Evolutionary conservation across 1,284 basidiomycete species (phyloP), one percentile per base, ranked within the genome.

Genomic region (Cryptococcus sp.): DNA sequence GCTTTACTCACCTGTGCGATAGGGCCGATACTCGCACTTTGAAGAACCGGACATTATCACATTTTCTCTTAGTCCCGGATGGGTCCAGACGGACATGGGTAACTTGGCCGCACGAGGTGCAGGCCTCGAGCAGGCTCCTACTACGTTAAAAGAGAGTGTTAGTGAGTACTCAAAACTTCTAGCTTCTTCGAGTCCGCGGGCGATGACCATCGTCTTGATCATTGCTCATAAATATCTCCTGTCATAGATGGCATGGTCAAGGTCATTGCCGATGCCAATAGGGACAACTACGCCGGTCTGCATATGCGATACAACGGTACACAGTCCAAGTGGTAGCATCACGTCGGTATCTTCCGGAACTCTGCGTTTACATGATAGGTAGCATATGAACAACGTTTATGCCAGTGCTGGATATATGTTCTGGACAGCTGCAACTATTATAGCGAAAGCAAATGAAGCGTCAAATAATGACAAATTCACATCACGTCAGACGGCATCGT

Each of bases 31-130:
- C 38, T 50, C 55, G 11, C 63, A 68, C 45, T 68, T 62, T 45
- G 66, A 68, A 47, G 52, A 68, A 49, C 59, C 64, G 8, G 50
- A 61, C 15, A 54, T 64, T 0, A 50, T 68, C 41, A 56, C 65
- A 17, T 68, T 66, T 49, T 54, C 63, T 17, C 41, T 68, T 1
- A 55, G 52, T 39, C 66, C 66, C 4, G 66, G 66, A 37, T 68
- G 66, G 66, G 60, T 62, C 7, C 64, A 68, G 45, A 66, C 66
- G 10, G 66, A 68, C 25, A 68, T 68, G 66, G 66, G 66, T 16
- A 57, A 66, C 49, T 48, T 55, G 25, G 62, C 48, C 2, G 64
- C 64, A 8, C 46, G 29, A 25, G 38, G 29, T 15, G 52, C 57
- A 20, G 66, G 64, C 5, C 38, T 62, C 41, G 62, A 62, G 39